Percentiles rank a stretch among this genome's conserved stretches.
Evolutionary conservation across 2,329 filamentous ascomycete genomes (phyloP).

Genomic region (Emericellopsis cladophorae): DNA sequence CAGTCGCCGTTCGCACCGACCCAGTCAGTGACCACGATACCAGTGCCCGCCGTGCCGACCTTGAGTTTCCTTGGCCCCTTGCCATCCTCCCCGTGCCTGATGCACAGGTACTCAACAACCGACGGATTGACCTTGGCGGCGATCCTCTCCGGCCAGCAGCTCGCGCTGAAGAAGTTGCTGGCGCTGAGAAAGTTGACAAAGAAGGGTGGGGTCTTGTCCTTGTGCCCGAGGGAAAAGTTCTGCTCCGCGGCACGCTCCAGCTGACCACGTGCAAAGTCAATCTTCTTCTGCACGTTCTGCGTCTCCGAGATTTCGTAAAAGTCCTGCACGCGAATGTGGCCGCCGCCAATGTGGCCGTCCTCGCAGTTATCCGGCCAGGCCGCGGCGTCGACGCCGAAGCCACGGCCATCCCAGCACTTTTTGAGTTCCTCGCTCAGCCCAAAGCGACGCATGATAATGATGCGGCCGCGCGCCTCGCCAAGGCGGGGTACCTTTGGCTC

Average conservation of each 20-base stretch:
- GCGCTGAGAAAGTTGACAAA: constrained; percentile 86
- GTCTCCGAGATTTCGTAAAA: constrained; percentile 79
- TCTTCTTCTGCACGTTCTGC: constrained; percentile 69
- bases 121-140: constrained; percentile 79
- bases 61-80: constrained; percentile 35
- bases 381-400: constrained; percentile 48
- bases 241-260: constrained; percentile 57
- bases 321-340: constrained; percentile 77
- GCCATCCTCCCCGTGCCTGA: constrained; percentile 37
- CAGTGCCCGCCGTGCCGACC: constrained; percentile 64
- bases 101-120: constrained; percentile 49
- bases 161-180: constrained; percentile 86
- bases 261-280: constrained; percentile 59
- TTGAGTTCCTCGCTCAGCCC: constrained; percentile 42
- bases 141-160: constrained; percentile 89
- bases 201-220: constrained; percentile 40
- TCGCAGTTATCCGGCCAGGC: constrained; percentile 83
- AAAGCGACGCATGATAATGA: constrained; percentile 78
- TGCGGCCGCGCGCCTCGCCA: constrained; percentile 66
- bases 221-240: constrained; percentile 23
- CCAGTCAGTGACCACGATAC: constrained; percentile 88
- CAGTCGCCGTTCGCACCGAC: constrained; percentile 79
- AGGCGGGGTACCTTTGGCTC: constrained; percentile 65
- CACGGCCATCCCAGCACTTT: constrained; percentile 34
- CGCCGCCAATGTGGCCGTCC: constrained; percentile 50